Base-by-base conservation (phyloP, 2,329 filamentous ascomycete genomes). In the Ophiostoma quercus region DNA sequence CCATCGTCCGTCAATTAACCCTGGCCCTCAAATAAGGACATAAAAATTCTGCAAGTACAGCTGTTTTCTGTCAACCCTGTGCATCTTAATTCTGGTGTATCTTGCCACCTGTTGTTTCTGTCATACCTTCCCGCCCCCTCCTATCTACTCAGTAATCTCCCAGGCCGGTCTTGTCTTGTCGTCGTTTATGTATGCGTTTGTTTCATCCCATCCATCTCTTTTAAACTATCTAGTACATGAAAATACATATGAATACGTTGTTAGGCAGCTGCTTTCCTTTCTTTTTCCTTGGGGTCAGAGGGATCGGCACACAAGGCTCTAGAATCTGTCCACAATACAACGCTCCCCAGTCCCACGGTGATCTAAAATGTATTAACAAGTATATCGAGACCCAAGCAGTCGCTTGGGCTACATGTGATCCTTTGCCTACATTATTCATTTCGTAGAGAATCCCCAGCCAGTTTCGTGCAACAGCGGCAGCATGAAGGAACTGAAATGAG, bases 271-370 rank as follows among this genome's bases (percentile, higher is more conserved):
- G 1, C 25, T 57, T 57, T 25, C 8, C 25, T 25, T 57, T 25
- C 7, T 57, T 12, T 57, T 57, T 14, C 22, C n/a, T 14, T 57
- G 8, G 9, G 19, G n/a, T 11, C 5, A 4, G n/a, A n/a, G 12
- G 16, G 51, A 57, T 57, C 51, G 51, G 12, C 51, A 57, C 25
- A 29, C 51, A 25, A 57, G 22, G 51, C 19, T 57, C 51, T 57
- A 12, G n/a, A 57, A 25, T 57, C 51, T 57, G 54, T 2, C 22
- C 54, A 60, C 54, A 63, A 63, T 63, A 34, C 60, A 63, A 63
- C 60, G 12, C 60, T 63, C 60, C 60, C 60, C 60, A 63, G 60
- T 63, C 12, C 60, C 60, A 19, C 29, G 60, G 16, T 63, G 60
- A 37, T 62, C 57, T 62, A 12, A 62, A 41, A 41, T 41, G 39